Percentiles rank a stretch among this genome's conserved stretches.
phyloP scores from a whole-genome alignment of 768 basidiomycete species.

The Lactarius akahatsu region DNA sequence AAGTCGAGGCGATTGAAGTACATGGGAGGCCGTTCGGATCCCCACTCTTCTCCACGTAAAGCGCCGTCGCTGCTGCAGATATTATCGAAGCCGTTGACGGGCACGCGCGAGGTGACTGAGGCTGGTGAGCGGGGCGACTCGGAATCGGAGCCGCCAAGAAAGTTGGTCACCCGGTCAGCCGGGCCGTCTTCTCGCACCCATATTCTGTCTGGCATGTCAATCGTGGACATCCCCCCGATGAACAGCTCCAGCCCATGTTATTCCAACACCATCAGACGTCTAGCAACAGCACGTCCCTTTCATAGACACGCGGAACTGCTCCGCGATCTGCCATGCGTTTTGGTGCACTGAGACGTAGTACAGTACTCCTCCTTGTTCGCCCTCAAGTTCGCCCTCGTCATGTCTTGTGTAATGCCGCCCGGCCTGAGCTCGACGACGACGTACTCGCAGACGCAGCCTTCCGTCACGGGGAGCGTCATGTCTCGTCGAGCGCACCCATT shows the following conservation, averaged over 20 bases:
- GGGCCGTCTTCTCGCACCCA: no score
- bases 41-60: no score
- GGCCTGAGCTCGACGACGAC: constrained; percentile 65
- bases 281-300: constrained; percentile 77
- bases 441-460: constrained; percentile 41
- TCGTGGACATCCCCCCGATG: constrained; percentile 75
- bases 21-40: no score
- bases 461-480: constrained; percentile 59
- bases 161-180: no score
- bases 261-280: constrained; percentile 89
- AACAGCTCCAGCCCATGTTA: constrained; percentile 85
- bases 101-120: no score
- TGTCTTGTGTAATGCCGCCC: constrained; percentile 57
- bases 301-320: constrained; percentile 84
- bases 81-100: no score
- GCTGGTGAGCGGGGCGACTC: no score
- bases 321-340: constrained; percentile 54
- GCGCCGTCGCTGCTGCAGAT: no score
- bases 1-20: no score
- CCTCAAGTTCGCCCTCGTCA: constrained; percentile 61
- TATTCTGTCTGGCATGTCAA: constrained; percentile 39
- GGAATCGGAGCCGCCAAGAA: no score
- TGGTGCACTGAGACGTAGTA: constrained; percentile 72
- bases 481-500: constrained; percentile 67
- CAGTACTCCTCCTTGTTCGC: constrained; percentile 74